Base-by-base conservation (phyloP, 768 basidiomycete species). In the Mycena olivaceomarginata region DNA sequence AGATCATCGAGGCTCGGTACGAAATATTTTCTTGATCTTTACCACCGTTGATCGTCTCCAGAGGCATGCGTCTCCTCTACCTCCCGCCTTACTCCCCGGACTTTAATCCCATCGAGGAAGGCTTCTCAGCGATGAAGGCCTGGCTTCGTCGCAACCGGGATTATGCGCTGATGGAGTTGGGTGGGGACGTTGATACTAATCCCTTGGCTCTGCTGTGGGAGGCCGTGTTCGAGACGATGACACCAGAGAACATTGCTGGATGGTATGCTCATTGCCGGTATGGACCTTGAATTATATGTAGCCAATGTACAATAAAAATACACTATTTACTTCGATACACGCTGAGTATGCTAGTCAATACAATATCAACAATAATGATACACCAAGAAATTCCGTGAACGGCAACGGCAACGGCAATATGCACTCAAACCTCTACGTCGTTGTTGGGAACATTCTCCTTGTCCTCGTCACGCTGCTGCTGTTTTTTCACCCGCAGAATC, bases 101-200 rank as follows among this genome's bases (percentile, higher is more conserved):
- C 57, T 81, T 81, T 45, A 85, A 83, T 51, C 85, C 82, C 0
- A 84, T 84, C 46, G 82, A 86, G 56, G 79, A 85, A 67, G 81
- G 78, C 8, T 86, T 86, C 70, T 82, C 77, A 1, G 56, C 78
- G 1, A 78, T 82, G 57, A 84, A 84, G 59, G 67, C 78, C 15
- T 82, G 82, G 81, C 67, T 84, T 45, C 72, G 68, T 31, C 45
- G 45, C 18, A 48, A 82, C 51, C 45, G 64, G 9, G 73, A 79
- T 70, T 70, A 79, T 45, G 25, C 78, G 2, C 48, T 71, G 1
- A 72, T 67, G 31, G 77, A 77, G 59, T 41, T 77, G 20, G 70
- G 25, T 6, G 76, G 78, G 20, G 67, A 76, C 57, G 59, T 45
- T 13, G 59, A 62, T 13, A 15, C 40, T 16, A n/a, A 69, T 43